Percentiles rank a stretch among this genome's conserved stretches.
These are phyloP conservation scores for Symbiodinium pilosum DNA, from an alignment of 73 alveolate species.

Conservation along the genomic window DNA sequence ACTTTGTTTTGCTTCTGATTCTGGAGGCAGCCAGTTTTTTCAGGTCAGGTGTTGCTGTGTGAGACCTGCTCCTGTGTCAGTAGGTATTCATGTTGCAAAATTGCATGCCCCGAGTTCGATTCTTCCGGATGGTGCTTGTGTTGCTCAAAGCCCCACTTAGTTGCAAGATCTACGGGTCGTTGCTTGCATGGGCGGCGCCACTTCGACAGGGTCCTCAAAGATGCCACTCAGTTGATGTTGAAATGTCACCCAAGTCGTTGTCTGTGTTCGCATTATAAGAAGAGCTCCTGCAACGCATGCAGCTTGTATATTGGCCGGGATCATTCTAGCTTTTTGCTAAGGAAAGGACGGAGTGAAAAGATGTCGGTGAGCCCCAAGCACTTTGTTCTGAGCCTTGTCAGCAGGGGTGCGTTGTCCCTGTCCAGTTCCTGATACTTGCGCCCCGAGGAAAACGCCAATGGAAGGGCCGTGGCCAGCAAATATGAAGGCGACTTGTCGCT, in stretches of 20 bases:
- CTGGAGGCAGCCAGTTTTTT: too few species aligned
- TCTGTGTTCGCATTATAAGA: too few species aligned
- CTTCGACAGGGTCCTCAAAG: background rate
- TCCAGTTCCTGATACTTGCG: background rate
- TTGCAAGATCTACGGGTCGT: too few species aligned
- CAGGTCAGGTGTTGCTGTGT: too few species aligned
- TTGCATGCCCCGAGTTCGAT: too few species aligned
- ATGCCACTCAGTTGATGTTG: background rate
- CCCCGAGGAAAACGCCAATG: conserved; percentile 79
- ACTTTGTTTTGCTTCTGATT: background rate
- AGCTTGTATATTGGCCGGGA: too few species aligned
- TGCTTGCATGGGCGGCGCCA: conserved; percentile 1
- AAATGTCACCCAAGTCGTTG: too few species aligned
- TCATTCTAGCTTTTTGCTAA: background rate
- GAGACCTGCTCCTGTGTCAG: too few species aligned
- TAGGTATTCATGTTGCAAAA: too few species aligned
- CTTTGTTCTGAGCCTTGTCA: conserved; percentile 20
- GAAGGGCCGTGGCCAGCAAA: conserved; percentile 87
- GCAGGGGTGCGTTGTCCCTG: background rate
- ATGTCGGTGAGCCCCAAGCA: conserved; percentile 70
- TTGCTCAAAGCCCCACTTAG: too few species aligned
- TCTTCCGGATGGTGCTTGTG: too few species aligned
- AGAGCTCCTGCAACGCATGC: too few species aligned
- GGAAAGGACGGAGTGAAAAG: conserved; percentile 81
- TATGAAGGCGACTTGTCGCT: conserved; percentile 26